phyloP scores from a whole-genome alignment of 208 protist genomes.

The Sergeia podlipaevii region DNA sequence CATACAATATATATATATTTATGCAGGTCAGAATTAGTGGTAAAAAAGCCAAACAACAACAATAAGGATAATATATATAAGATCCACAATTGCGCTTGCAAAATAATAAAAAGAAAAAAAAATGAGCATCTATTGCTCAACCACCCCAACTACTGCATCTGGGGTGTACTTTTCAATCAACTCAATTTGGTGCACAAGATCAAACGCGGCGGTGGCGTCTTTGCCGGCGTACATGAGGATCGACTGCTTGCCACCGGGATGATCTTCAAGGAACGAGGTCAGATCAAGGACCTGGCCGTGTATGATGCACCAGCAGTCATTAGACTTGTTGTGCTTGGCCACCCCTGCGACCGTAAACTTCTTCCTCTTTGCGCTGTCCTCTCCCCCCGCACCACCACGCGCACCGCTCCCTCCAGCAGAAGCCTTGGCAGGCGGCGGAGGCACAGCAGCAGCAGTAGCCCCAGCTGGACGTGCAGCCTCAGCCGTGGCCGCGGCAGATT shows the following conservation, averaged over 20 bases:
- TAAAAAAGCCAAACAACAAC: no score
- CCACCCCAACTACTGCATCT: constrained; percentile 36
- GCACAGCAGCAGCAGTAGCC: constrained; percentile 5
- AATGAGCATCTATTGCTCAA: constrained; percentile 28
- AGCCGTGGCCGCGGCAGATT: background rate
- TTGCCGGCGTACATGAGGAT: constrained; percentile 57
- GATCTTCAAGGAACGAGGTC: constrained; percentile 41
- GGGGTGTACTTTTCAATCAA: constrained; percentile 67
- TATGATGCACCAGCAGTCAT: constrained; percentile 56
- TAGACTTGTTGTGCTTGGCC: constrained; percentile 59
- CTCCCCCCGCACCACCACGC: constrained; percentile 3
- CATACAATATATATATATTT: no score
- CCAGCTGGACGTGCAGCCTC: background rate
- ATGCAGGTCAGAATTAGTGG: no score
- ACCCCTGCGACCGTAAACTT: constrained; percentile 48
- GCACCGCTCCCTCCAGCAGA: no score
- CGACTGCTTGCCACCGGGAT: constrained; percentile 55
- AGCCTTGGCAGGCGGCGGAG: no score
- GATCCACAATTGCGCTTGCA: background rate
- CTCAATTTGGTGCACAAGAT: constrained; percentile 34
- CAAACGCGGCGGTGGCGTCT: constrained; percentile 60
- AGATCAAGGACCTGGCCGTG: constrained; percentile 49
- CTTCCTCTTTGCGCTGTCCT: no score
- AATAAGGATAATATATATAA: no score
- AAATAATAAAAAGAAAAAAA: no score